These are phyloP conservation scores for Linum tenue DNA, from an alignment of 345 rosid genomes.

Conservation along the genomic window DNA sequence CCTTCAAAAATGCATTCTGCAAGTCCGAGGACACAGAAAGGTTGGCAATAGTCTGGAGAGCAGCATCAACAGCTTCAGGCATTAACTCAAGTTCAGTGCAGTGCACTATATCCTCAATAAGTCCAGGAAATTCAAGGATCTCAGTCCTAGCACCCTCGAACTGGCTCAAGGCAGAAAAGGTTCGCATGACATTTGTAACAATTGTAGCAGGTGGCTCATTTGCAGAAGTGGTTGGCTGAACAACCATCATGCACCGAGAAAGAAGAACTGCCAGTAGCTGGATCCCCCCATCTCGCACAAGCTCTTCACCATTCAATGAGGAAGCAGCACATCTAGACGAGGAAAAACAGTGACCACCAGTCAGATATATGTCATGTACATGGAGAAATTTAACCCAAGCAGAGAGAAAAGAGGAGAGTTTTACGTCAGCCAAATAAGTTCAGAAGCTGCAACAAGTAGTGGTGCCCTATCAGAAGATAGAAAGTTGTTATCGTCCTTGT, in stretches of 20 bases:
- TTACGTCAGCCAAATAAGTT: slow-evolving; percentile 93
- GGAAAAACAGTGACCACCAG: not conserved
- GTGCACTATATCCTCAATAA: slow-evolving; percentile 87
- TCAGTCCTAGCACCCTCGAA: slow-evolving; percentile 86
- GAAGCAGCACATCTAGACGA: slow-evolving; percentile 77
- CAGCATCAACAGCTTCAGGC: slow-evolving; percentile 88
- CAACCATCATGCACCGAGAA: slow-evolving; percentile 88
- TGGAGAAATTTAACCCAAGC: slow-evolving; percentile 4
- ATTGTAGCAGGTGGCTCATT: slow-evolving; percentile 85
- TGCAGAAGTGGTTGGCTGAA: slow-evolving; percentile 91
- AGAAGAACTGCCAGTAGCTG: slow-evolving; percentile 83
- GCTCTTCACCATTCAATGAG: slow-evolving; percentile 98
- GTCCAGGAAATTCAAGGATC: slow-evolving; percentile 60
- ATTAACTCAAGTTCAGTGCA: slow-evolving; percentile 88
- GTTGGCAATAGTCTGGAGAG: slow-evolving; percentile 75
- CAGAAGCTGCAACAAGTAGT: slow-evolving; percentile 97
- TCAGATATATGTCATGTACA: slow-evolving; percentile 7
- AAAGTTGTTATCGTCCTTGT: slow-evolving; percentile 84
- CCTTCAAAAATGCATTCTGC: slow-evolving; percentile 75
- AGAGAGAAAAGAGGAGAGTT: slow-evolving; percentile 10
- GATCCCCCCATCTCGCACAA: slow-evolving; percentile 93
- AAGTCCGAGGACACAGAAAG: slow-evolving; percentile 76
- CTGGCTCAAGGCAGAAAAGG: slow-evolving; percentile 75
- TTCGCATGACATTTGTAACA: slow-evolving; percentile 84
- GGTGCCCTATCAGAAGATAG: slow-evolving; percentile 84